Evolutionary conservation across 805 yeast genomes (phyloP), one percentile per base, ranked within the genome.

Genomic region (Candida pseudofarinosa): DNA sequence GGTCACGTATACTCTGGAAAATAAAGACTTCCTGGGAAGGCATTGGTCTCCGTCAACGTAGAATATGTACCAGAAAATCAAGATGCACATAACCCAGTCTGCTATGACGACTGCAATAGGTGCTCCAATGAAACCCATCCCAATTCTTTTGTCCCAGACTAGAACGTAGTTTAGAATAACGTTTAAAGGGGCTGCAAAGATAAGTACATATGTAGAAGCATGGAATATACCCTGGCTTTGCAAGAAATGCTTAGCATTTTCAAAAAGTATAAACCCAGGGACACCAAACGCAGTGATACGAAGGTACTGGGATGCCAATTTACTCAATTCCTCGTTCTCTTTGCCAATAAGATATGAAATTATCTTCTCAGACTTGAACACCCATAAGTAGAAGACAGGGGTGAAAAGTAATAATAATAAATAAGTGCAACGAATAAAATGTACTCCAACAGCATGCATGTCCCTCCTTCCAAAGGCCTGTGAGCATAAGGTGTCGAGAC

Each of bases 181-280:
- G 55, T 85, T 85, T 46, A 85, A 60, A 6, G 93, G 91, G 3
- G 90, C 90, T 63, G 88, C 84, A 20, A 85, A 53, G 33, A 78
- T 63, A 33, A 85, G 65, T 19, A 83, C 84, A 50, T 83, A 81
- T 0, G 90, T 85, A 8, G 89, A 81, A 5, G 91, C 91, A 59
- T 85, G 87, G 62, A 85, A 85, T 5, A 84, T 75, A 18, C 88
- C 88, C 65, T 85, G 91, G 37, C 87, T 76, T 60, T 85, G 91
- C 52, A 85, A 65, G 53, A 74, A 85, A 58, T 85, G 80, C 58
- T 85, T 85, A 39, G 83, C 80, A 49, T 82, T 80, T 62, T 85
- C 91, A 53, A 78, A 79, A n/a, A 79, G 53, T 20, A 84, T 80
- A 57, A 77, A 85, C 0, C 88, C 91, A 0, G 93, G 93, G 4